Evolutionary conservation across 352 stramenopile species (phyloP), one percentile per base, ranked within the genome.

Genomic region (Phytopythium vexans): DNA sequence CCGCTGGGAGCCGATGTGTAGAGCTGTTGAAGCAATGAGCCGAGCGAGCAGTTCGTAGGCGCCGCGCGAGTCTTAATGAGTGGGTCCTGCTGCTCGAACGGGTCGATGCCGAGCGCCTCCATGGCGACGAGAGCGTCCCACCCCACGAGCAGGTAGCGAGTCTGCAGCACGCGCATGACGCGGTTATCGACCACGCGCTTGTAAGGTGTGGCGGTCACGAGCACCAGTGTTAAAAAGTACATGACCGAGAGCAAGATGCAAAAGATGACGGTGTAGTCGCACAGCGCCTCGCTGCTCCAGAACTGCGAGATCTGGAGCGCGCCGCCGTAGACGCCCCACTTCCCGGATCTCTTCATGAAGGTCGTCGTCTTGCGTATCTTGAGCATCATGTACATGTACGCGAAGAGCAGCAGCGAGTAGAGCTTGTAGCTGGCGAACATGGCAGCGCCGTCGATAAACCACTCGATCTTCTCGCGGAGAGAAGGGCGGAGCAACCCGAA

Each of bases 371-470:
- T 55, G 33, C 55, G 41, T 3, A 62, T 9, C 11, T 50, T 46
- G 12, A 72, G 58, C 21, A 70, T 36, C 6, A 33, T 16, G 51
- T 52, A 60, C 8, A 77, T 49, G 14, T 59, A 49, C 12, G 62
- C 1, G 9, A 55, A 60, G 1, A 74, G 15, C 36, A 66, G 39
- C 5, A 65, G n/a, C 9, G 48, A 61, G 53, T 73, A 76, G 31
- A 76, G 16, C 55, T 68, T 76, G 64, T 62, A 76, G 40, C 50
- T 73, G 4, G 54, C 15, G 34, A 70, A 49, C 39, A 70, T 41
- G 32, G 63, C 56, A 10, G 46, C 52, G 6, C 43, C 50, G 41
- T 70, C 57, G 14, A 70, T n/a, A 40, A 64, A 64, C 60, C 60
- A 70, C 8, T 63, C 48, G 6, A 57, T 14, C 7, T 31, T 15